Base-by-base conservation (phyloP, 139 green algal genomes). In the Chlamydomonas sp. region DNA sequence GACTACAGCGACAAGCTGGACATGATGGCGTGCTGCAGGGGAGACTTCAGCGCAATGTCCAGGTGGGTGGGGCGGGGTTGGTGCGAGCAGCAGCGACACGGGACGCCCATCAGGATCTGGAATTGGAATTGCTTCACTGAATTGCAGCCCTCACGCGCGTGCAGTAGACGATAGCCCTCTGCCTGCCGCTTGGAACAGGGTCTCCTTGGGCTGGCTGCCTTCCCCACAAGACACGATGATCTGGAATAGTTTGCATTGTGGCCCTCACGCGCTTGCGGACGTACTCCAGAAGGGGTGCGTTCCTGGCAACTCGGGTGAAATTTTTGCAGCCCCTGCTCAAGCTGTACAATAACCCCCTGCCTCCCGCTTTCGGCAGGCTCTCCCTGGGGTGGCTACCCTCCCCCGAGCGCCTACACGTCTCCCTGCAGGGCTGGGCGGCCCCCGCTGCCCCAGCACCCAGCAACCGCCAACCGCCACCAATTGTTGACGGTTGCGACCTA, bases 1-100 rank as follows among this genome's bases (percentile, higher is more conserved):
- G 18, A 17, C 10, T 87, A 87, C 83, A 87, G 72, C 62, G 83
- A 77, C 71, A 77, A 77, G 71, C 73, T 94, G 59, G 92, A 94
- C 79, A 93, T 92, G 63, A 94, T 94, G 92, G 90, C 92, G 0
- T 94, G 92, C 86, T 94, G 92, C 83, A 77, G 89, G 20, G 90
- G 92, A 0, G 91, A 93, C 81, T 94, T 91, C 90, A 73, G 63
- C 15, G 82, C 80, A 1, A 63, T 88, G 49, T 79, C 80, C 64
- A 79, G 87, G 80, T 85, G 63, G 59, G 60, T 64, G 75, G 20
- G 31, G 31, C 31, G 31, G 31, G 31, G 31, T 49, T 49, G 31
- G 31, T 49, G 31, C 31, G 31, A 49, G 31, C 31, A 49, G 31
- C 31, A 49, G 31, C 31, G 31, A 49, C 31, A 49, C 31, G 31